Conservation (phyloP, 768 basidiomycete genomes). For the Fomitopsis pulvina region DNA sequence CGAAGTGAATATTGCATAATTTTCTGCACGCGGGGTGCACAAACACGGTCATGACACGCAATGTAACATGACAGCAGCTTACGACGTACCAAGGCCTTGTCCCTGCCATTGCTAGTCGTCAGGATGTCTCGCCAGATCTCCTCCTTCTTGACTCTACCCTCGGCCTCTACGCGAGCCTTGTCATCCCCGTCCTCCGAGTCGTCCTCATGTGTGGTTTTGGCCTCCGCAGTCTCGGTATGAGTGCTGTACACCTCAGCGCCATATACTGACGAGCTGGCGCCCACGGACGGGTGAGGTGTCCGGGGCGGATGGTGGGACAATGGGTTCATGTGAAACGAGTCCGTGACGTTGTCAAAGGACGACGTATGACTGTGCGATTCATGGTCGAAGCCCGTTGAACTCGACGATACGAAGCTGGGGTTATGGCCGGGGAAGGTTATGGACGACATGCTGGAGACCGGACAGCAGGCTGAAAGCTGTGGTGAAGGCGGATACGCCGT, state of each 20-base stretch:
- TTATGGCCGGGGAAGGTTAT: slow-evolving; percentile 52
- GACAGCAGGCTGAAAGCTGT: slow-evolving; percentile 3
- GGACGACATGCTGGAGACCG: slow-evolving; percentile 45
- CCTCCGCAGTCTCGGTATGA: slow-evolving; percentile 26
- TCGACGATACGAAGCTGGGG: slow-evolving; percentile 30
- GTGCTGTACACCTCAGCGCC: slow-evolving; percentile 39
- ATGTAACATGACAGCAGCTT: background rate
- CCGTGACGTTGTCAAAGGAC: slow-evolving; percentile 42
- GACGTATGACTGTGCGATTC: slow-evolving; percentile 44
- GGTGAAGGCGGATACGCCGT: background rate
- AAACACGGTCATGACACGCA: background rate
- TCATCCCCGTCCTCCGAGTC: slow-evolving; percentile 25
- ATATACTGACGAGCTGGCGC: slow-evolving; percentile 31
- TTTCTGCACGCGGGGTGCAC: slow-evolving; percentile 47
- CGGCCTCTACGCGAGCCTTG: slow-evolving; percentile 29
- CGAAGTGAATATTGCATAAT: slow-evolving; percentile 79
- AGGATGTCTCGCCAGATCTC: slow-evolving; percentile 81
- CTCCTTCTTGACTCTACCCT: slow-evolving; percentile 45
- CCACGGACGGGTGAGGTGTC: slow-evolving; percentile 56
- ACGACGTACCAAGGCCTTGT: slow-evolving; percentile 74
- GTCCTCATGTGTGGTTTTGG: slow-evolving; percentile 20
- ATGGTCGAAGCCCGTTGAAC: slow-evolving; percentile 36
- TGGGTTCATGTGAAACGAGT: slow-evolving; percentile 72
- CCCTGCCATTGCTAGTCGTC: slow-evolving; percentile 70
- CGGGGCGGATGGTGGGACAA: slow-evolving; percentile 74